Base-by-base conservation (phyloP, 768 basidiomycete genomes). In the Flagelloscypha sp. region DNA sequence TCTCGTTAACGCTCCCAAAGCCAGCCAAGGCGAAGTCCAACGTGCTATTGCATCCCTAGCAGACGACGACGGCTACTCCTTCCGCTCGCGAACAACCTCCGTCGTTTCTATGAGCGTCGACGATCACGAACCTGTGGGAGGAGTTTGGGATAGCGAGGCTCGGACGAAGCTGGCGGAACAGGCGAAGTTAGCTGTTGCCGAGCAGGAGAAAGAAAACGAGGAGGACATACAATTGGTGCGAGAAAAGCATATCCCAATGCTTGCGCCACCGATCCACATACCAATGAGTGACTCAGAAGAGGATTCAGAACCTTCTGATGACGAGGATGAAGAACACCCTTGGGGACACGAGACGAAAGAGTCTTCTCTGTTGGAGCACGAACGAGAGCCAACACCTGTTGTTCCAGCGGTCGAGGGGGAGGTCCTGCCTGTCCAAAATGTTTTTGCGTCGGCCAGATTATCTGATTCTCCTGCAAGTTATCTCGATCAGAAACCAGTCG, bases 221-320 rank as follows among this genome's bases (percentile, higher is more conserved):
- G 37, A 61, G 66, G 34, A n/a, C n/a, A n/a, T n/a, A n/a, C n/a
- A n/a, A n/a, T n/a, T n/a, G n/a, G n/a, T n/a, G n/a, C n/a, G n/a
- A n/a, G n/a, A n/a, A n/a, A n/a, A n/a, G n/a, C n/a, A n/a, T n/a
- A n/a, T n/a, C n/a, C n/a, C 45, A 55, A n/a, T n/a, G n/a, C n/a
- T n/a, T 16, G 68, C 60, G 9, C 83, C 80, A 5, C 84, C 84
- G 3, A 84, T 85, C 29, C 69, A 78, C 18, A 75, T 81, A 18
- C 82, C 85, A 49, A 36, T 84, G 47, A 85, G 83, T 45, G 85
- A 86, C 52, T 82, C 84, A n/a, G n/a, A n/a, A n/a, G n/a, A n/a
- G n/a, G n/a, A n/a, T n/a, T n/a, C n/a, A n/a, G n/a, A n/a, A n/a
- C n/a, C n/a, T n/a, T n/a, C n/a, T n/a, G n/a, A n/a, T n/a, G n/a